phyloP scores from a whole-genome alignment of 345 rosid genomes.

The Lepidium aucheri region DNA sequence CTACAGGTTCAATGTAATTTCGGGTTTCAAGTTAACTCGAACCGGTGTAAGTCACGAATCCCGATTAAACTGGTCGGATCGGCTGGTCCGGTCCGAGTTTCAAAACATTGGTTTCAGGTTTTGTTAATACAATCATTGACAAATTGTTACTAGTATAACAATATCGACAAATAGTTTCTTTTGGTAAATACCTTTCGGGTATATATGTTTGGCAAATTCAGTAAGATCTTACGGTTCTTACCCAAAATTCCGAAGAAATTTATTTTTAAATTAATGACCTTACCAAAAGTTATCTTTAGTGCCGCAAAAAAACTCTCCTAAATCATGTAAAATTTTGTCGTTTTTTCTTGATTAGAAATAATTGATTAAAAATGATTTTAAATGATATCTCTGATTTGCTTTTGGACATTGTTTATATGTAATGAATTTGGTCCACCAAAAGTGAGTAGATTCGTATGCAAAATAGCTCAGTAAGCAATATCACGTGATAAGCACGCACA shows the following conservation, averaged over 20 bases:
- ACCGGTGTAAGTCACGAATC: too few relatives aligned
- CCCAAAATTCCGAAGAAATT: neutral
- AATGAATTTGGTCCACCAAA: slow-evolving; percentile 13
- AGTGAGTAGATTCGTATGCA: slow-evolving; percentile 7
- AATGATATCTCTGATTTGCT: slow-evolving; percentile 10
- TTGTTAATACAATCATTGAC: too few relatives aligned
- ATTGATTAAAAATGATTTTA: neutral
- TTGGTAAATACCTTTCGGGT: neutral
- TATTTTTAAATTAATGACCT: neutral
- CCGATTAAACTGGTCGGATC: too few relatives aligned
- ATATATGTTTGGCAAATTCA: neutral
- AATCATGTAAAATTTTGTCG: neutral
- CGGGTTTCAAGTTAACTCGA: too few relatives aligned
- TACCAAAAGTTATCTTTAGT: neutral
- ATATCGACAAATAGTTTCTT: too few relatives aligned
- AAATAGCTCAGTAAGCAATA: neutral
- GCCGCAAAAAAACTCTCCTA: neutral
- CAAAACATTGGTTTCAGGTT: too few relatives aligned
- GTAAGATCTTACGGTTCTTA: neutral
- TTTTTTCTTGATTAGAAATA: neutral
- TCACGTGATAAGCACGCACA: slow-evolving; percentile 19
- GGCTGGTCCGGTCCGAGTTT: too few relatives aligned
- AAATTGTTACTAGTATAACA: too few relatives aligned
- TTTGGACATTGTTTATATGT: neutral
- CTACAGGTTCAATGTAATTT: too few relatives aligned